phyloP scores from a whole-genome alignment of 352 stramenopile genomes.

The Phytophthora tentaculata region DNA sequence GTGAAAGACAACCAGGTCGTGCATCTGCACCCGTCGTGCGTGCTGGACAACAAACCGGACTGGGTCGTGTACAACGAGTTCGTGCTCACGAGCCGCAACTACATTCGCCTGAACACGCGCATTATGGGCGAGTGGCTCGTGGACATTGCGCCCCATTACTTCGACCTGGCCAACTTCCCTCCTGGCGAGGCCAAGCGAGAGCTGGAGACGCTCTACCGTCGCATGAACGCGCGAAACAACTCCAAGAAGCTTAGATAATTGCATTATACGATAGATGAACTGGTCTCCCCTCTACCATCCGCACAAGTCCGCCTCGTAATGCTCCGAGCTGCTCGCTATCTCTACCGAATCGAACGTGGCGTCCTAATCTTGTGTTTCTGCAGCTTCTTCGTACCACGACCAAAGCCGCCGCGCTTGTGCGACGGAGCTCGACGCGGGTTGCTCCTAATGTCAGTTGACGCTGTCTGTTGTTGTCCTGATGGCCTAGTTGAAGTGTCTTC shows the following conservation, averaged over 20 bases:
- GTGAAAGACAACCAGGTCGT: constrained; percentile 99
- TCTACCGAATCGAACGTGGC: constrained; percentile 28
- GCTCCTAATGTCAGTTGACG: constrained; percentile 16
- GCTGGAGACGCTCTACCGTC: constrained; percentile 90
- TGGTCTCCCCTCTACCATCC: constrained; percentile 15
- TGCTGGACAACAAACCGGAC: constrained; percentile 95
- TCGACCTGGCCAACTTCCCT: constrained; percentile 98
- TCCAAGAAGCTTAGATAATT: constrained; percentile 42
- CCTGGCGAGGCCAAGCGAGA: constrained; percentile 95
- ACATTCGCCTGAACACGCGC: constrained; percentile 97
- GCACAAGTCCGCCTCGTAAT: too few species aligned
- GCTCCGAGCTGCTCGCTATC: too few species aligned
- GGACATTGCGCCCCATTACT: constrained; percentile 97
- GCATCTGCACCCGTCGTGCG: constrained; percentile 96
- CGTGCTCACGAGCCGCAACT: constrained; percentile 98
- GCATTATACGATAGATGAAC: constrained; percentile 42
- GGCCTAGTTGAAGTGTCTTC: constrained; percentile 11
- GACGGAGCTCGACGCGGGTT: constrained; percentile 11
- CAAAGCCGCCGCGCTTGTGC: constrained; percentile 29
- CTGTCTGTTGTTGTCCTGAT: constrained; percentile 13
- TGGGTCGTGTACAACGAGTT: constrained; percentile 99
- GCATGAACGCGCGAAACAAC: constrained; percentile 49
- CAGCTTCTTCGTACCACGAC: constrained; percentile 63
- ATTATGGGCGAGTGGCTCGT: constrained; percentile 94
- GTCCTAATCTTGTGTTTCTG: constrained; percentile 63